Evolutionary conservation across 495 filamentous ascomycete genomes (phyloP), one percentile per base, ranked within the genome.

Genomic region (Tuber magnatum): DNA sequence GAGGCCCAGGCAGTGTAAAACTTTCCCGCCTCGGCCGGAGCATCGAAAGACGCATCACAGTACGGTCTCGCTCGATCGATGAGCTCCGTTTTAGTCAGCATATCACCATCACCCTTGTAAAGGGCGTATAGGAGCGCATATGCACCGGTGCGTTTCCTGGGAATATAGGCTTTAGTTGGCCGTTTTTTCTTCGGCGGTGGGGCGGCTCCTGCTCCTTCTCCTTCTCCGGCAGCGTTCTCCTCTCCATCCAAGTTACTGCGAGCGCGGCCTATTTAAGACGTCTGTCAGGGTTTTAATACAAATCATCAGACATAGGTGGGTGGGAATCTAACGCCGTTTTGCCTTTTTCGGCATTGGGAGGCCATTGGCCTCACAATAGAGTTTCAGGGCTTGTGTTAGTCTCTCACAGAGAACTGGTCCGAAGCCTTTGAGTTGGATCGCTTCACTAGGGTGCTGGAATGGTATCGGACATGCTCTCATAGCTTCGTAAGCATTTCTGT

Each of bases 1-100:
- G 92, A 92, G 80, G 87, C 90, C 93, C 93, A 96, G 0, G 92
- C 93, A 3, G 92, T 95, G 77, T 92, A 93, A 80, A 87, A 92
- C 78, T 89, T 91, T 8, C 85, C 90, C 4, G 91, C 85, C 71
- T 93, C 90, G 16, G 85, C 84, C 9, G 92, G 90, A 1, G 88
- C 89, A 0, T 88, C 91, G 80, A 93, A 94, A 0, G 91, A 93
- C 8, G 90, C 84, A 81, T 94, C 92, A 78, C 90, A 93, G 82
- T 90, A 86, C 32, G 88, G 88, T 80, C 94, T 90, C 20, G 92
- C 92, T 6, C 85, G 85, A 72, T 90, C 90, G 65, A 94, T 91
- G 32, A 92, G 81, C 73, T 92, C 86, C 18, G 85, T 78, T 81
- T 94, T 95, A 16, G 91, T 89, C 82, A 96, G 82, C 16, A 73